These are phyloP conservation scores for Yamadazyma phyllophila DNA, from an alignment of 805 yeast genomes.

Conservation along the genomic window DNA sequence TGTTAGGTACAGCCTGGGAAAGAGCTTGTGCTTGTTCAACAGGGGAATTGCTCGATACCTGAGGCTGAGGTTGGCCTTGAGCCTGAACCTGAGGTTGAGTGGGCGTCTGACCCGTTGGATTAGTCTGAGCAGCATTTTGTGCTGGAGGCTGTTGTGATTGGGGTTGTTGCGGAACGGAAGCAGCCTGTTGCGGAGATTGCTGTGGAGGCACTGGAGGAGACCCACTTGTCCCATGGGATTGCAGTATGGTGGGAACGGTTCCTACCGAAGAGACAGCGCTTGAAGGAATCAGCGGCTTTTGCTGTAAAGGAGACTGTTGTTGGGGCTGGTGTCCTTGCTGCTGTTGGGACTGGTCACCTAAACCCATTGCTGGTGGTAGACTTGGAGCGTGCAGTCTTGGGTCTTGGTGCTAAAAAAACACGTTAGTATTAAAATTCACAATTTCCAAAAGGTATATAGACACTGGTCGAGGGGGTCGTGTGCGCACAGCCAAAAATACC, in stretches of 20 bases:
- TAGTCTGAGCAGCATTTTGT: slow-evolving; percentile 3
- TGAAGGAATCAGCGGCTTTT: slow-evolving; percentile 10
- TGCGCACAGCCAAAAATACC: slow-evolving; percentile 21
- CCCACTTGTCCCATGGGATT: neutral
- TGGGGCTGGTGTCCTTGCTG: slow-evolving; percentile 15
- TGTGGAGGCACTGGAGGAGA: neutral
- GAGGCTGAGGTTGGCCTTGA: neutral
- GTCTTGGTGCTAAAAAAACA: slow-evolving; percentile 10
- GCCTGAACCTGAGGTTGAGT: slow-evolving; percentile 4
- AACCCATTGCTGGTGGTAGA: slow-evolving; percentile 10
- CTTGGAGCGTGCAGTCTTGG: slow-evolving; percentile 10
- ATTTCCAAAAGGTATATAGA: neutral
- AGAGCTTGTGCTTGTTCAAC: neutral
- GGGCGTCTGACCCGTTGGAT: slow-evolving; percentile 12
- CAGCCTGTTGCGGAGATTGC: slow-evolving; percentile 8
- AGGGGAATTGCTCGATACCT: neutral
- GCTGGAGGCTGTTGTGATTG: slow-evolving; percentile 17
- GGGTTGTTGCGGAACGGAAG: slow-evolving; percentile 13
- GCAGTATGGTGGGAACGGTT: slow-evolving; percentile 3
- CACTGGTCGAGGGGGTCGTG: slow-evolving; percentile 8
- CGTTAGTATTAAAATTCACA: slow-evolving; percentile 10
- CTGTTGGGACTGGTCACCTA: slow-evolving; percentile 7
- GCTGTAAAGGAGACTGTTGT: slow-evolving; percentile 25
- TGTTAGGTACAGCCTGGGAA: slow-evolving; percentile 36
- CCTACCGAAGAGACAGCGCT: slow-evolving; percentile 4